Evolutionary conservation across 1,284 basidiomycete genomes (phyloP).

Genomic region (Puccinia brachypodii): DNA sequence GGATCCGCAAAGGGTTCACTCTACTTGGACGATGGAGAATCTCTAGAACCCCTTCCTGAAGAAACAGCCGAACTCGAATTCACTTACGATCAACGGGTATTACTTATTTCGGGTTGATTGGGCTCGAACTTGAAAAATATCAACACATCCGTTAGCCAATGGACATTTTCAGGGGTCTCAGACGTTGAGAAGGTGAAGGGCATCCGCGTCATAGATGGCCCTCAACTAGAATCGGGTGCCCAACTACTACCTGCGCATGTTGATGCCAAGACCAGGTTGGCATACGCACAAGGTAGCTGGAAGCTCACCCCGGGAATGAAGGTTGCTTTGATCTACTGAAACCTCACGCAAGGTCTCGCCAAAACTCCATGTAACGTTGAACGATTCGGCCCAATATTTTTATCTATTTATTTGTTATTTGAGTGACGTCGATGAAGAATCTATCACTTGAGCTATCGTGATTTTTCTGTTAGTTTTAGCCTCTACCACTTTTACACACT

Average conservation of each 20-base stretch:
- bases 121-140: background rate
- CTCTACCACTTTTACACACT: too few species aligned
- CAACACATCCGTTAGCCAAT: background rate
- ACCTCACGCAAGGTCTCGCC: too few species aligned
- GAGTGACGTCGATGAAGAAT: too few species aligned
- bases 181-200: background rate
- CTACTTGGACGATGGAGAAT: conserved; percentile 33
- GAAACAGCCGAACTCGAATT: conserved; percentile 15
- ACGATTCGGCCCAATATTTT: too few species aligned
- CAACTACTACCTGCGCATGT: conserved; percentile 1
- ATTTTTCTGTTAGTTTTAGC: too few species aligned
- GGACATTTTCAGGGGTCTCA: conserved; percentile 1
- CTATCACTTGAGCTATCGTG: too few species aligned
- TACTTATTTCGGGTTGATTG: background rate
- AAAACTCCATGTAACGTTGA: too few species aligned
- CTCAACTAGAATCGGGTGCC: background rate
- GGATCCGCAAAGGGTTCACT: conserved; percentile 2
- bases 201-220: background rate
- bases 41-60: background rate
- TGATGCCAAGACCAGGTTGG: conserved; percentile 5
- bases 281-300: conserved; percentile 4
- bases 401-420: too few species aligned
- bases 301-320: conserved; percentile 14
- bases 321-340: conserved; percentile 8
- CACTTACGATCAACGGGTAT: background rate